Percentiles rank a stretch among this genome's conserved stretches.
These are phyloP conservation scores for Amanita fuliginea DNA, from an alignment of 768 basidiomycete genomes.

Conservation along the genomic window DNA sequence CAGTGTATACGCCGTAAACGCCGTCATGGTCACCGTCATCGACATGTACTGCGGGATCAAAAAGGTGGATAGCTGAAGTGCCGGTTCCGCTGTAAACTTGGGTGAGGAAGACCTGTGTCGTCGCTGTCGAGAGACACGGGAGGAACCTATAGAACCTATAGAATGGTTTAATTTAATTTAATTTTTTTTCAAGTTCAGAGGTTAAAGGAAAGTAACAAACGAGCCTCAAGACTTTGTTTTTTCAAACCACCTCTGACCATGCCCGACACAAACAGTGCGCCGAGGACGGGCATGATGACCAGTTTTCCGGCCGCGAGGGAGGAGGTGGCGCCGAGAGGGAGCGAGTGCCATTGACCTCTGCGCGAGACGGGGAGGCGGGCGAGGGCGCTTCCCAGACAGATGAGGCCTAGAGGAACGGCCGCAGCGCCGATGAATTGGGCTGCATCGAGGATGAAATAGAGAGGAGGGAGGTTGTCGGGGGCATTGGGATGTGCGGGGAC, in stretches of 20 bases:
- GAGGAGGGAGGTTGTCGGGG: slow-evolving; percentile 59
- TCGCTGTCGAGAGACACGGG: slow-evolving; percentile 51
- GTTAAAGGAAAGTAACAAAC: too few relatives aligned
- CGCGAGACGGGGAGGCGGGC: slow-evolving; percentile 45
- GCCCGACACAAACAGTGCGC: slow-evolving; percentile 43
- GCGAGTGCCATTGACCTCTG: slow-evolving; percentile 24
- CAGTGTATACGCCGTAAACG: slow-evolving; percentile 30
- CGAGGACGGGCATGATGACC: slow-evolving; percentile 47
- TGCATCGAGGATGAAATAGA: slow-evolving; percentile 48
- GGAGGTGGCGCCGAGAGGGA: slow-evolving; percentile 41
- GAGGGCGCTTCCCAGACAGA: slow-evolving; percentile 52
- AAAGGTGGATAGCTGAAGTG: slow-evolving; percentile 46
- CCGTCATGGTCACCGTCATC: slow-evolving; percentile 42
- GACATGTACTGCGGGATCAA: slow-evolving; percentile 51
- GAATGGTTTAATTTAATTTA: too few relatives aligned
- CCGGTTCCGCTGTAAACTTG: slow-evolving; percentile 62
- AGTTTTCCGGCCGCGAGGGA: slow-evolving; percentile 43
- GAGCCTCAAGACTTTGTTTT: slow-evolving; percentile 51
- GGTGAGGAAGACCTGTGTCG: slow-evolving; percentile 51
- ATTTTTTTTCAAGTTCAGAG: too few relatives aligned
- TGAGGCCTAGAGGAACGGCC: slow-evolving; percentile 51
- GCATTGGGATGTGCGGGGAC: slow-evolving; percentile 31
- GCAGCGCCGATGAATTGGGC: slow-evolving; percentile 50
- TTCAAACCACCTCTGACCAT: slow-evolving; percentile 36
- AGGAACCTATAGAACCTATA: slow-evolving; percentile 48